These are phyloP conservation scores for Rhododendron mucronatum DNA, from an alignment of 148 eudicot species.

Conservation along the genomic window DNA sequence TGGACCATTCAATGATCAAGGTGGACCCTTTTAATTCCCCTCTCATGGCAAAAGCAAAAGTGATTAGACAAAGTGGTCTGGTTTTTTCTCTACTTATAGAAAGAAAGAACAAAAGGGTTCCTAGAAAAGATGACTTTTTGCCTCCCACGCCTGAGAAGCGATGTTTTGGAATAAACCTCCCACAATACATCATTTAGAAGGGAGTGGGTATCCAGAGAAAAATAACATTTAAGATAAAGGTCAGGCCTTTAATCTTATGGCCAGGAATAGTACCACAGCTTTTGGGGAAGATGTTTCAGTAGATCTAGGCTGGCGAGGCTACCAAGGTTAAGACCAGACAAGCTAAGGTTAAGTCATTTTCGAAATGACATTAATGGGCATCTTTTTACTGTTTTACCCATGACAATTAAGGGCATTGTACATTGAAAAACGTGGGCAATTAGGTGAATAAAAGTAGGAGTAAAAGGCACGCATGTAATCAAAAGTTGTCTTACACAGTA, in stretches of 20 bases:
- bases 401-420: not conserved
- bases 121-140: constrained; percentile 24
- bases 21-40: not conserved
- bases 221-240: not conserved
- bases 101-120: constrained; percentile 17
- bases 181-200: not conserved
- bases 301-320: constrained; percentile 4
- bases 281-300: not conserved
- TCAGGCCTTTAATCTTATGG: constrained; percentile 6
- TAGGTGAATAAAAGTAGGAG: not conserved
- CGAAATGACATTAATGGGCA: not conserved
- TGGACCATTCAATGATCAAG: not conserved
- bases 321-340: constrained; percentile 10
- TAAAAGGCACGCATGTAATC: not conserved
- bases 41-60: constrained; percentile 12
- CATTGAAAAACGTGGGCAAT: not conserved
- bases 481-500: constrained; percentile 74
- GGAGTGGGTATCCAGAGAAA: not conserved
- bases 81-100: not conserved
- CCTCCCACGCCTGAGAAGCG: constrained; percentile 28
- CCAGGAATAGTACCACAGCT: constrained; percentile 12
- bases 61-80: constrained; percentile 1
- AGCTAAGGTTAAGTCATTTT: constrained; percentile 30
- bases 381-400: not conserved
- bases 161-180: constrained; percentile 14